Conservation (phyloP, 2,329 filamentous ascomycete genomes). For the Xylariomycetidae sp. region DNA sequence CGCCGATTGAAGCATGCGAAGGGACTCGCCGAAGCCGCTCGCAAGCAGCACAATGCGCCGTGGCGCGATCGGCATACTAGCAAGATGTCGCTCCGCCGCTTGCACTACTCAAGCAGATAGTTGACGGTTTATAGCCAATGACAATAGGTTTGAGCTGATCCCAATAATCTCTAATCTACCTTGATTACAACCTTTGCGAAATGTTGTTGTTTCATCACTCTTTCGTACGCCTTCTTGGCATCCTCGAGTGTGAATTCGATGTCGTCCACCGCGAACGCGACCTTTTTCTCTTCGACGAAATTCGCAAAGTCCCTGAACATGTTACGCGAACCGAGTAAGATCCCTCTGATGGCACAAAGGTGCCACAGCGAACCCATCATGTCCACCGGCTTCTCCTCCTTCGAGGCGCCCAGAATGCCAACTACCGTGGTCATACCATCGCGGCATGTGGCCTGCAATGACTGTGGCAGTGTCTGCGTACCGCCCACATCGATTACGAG, state of each 20-base stretch:
- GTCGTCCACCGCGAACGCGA: conserved; percentile 11
- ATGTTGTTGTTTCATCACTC: conserved; percentile 12
- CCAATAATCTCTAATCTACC: conserved; percentile 5
- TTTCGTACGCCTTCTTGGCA: conserved; percentile 10
- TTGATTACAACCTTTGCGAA: conserved; percentile 14
- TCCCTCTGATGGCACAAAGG: conserved; percentile 8
- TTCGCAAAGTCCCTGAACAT: conserved; percentile 12
- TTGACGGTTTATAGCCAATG: no score
- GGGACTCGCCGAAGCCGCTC: no score
- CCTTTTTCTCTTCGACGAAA: conserved; percentile 12
- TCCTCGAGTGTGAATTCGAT: conserved; percentile 9
- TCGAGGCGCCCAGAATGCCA: conserved; percentile 19
- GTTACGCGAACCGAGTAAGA: conserved; percentile 10
- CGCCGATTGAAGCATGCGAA: no score
- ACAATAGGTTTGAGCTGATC: no score
- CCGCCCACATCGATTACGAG: conserved; percentile 63
- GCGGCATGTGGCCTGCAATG: conserved; percentile 40
- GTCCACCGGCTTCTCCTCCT: conserved; percentile 2
- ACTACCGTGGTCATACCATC: conserved; percentile 29
- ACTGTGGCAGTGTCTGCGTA: conserved; percentile 51
- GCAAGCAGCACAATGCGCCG: no score
- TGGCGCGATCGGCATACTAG: no score
- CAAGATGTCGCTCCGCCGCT: no score
- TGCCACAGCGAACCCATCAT: conserved; percentile 9
- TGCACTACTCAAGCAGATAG: no score